phyloP scores from a whole-genome alignment of 2,329 filamentous ascomycete genomes.

The Cladophialophora carrionii region DNA sequence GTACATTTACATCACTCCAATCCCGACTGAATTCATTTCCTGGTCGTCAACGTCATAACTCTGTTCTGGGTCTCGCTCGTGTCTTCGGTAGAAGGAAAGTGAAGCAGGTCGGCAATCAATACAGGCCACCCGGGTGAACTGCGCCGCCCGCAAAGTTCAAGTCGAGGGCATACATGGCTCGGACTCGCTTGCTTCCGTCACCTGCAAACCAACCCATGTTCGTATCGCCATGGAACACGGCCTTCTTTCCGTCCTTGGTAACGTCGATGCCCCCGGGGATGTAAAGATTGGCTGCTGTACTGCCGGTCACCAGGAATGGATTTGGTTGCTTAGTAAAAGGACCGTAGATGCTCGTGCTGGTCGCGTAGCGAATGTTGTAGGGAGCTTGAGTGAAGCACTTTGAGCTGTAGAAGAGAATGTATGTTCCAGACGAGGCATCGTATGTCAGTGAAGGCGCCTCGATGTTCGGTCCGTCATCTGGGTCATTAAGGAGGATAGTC shows the following conservation, averaged over 20 bases:
- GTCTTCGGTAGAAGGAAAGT: not conserved
- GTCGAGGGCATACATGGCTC: constrained; percentile 28
- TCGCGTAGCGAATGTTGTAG: constrained; percentile 60
- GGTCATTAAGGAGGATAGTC: constrained; percentile 64
- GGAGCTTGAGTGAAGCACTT: constrained; percentile 56
- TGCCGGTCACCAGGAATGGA: constrained; percentile 24
- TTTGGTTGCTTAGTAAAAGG: constrained; percentile 53
- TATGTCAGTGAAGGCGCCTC: constrained; percentile 62
- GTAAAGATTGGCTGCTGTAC: constrained; percentile 36
- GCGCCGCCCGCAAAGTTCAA: constrained; percentile 1
- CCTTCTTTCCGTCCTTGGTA: constrained; percentile 30
- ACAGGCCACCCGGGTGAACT: not conserved
- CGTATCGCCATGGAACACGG: constrained; percentile 30
- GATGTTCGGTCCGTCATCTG: constrained; percentile 64
- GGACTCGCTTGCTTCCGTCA: constrained; percentile 24
- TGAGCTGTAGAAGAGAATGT: constrained; percentile 60
- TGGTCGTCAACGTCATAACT: not conserved
- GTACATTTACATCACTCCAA: not conserved
- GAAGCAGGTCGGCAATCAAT: not conserved
- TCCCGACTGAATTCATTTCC: not conserved
- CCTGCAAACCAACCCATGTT: constrained; percentile 30
- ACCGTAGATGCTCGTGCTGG: constrained; percentile 53
- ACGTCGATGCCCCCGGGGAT: constrained; percentile 36
- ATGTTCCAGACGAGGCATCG: constrained; percentile 47
- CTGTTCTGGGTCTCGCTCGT: not conserved